These are phyloP conservation scores for Mycena metata DNA, from an alignment of 768 basidiomycete species.

Conservation along the genomic window DNA sequence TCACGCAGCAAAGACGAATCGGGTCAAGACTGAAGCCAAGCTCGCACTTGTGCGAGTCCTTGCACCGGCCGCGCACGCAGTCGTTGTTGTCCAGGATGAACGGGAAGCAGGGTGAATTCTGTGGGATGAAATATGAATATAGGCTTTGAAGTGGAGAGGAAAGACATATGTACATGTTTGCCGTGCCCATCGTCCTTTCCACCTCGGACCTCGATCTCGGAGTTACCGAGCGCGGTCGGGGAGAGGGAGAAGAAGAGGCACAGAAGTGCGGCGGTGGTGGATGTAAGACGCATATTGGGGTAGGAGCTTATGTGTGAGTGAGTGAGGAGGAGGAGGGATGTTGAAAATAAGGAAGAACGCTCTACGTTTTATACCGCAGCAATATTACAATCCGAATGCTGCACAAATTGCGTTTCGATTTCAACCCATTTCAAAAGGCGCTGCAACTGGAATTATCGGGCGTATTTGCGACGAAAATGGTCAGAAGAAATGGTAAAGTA, in stretches of 20 bases:
- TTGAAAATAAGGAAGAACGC: too few relatives aligned
- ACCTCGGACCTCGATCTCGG: slow-evolving; percentile 1
- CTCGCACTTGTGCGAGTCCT: slow-evolving; percentile 17
- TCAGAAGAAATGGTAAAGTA: too few relatives aligned
- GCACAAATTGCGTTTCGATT: too few relatives aligned
- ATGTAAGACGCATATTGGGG: background rate
- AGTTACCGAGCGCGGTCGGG: slow-evolving; percentile 5
- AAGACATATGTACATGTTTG: background rate
- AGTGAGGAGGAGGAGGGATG: too few relatives aligned
- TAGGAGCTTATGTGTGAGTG: background rate
- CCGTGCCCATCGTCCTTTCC: background rate
- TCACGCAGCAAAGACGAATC: slow-evolving; percentile 3
- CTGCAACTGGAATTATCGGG: too few relatives aligned
- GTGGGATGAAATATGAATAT: background rate
- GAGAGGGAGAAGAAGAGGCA: slow-evolving; percentile 22
- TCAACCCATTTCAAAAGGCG: too few relatives aligned
- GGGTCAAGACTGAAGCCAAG: slow-evolving; percentile 19
- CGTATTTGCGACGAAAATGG: too few relatives aligned
- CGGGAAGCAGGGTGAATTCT: slow-evolving; percentile 15
- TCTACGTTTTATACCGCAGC: too few relatives aligned
- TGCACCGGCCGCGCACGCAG: slow-evolving; percentile 19
- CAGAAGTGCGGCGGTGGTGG: background rate
- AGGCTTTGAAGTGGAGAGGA: background rate
- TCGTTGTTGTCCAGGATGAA: background rate
- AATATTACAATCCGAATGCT: too few relatives aligned